Conservation (phyloP, 805 yeast species). For the Pichia phayaonensis region DNA sequence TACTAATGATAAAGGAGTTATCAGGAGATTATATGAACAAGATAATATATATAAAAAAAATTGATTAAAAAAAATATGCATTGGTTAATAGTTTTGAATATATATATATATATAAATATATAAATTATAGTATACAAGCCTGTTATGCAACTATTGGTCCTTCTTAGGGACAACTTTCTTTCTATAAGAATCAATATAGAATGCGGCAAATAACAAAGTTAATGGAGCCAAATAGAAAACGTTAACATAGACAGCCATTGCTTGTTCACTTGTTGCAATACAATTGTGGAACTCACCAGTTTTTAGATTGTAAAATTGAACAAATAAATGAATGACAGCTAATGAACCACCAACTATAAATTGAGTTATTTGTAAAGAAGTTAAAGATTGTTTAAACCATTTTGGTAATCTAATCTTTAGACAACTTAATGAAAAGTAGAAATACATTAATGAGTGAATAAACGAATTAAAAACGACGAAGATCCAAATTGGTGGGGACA, state of each 20-base stretch:
- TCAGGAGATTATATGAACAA: no score
- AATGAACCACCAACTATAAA: constrained; percentile 62
- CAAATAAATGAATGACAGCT: constrained; percentile 57
- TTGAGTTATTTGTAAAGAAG: constrained; percentile 62
- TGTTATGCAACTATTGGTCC: not conserved
- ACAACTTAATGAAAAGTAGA: constrained; percentile 56
- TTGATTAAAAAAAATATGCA: no score
- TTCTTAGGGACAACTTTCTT: constrained; percentile 15
- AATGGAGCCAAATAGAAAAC: constrained; percentile 61
- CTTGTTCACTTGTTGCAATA: constrained; percentile 50
- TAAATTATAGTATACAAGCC: no score
- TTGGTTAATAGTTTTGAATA: no score
- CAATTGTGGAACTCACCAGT: constrained; percentile 40
- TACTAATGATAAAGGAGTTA: no score
- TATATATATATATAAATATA: no score
- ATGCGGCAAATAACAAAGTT: constrained; percentile 57
- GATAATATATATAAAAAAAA: no score
- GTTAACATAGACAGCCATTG: constrained; percentile 54
- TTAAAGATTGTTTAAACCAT: constrained; percentile 48
- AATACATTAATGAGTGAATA: constrained; percentile 69
- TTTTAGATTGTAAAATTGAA: constrained; percentile 46
- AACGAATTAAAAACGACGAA: constrained; percentile 75
- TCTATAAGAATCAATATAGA: constrained; percentile 52
- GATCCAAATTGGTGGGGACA: constrained; percentile 73
- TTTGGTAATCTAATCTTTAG: constrained; percentile 51